Percentiles rank a stretch among this genome's conserved stretches.
Evolutionary conservation across 805 yeast species (phyloP).

Genomic region (Cephaloascus fragrans): DNA sequence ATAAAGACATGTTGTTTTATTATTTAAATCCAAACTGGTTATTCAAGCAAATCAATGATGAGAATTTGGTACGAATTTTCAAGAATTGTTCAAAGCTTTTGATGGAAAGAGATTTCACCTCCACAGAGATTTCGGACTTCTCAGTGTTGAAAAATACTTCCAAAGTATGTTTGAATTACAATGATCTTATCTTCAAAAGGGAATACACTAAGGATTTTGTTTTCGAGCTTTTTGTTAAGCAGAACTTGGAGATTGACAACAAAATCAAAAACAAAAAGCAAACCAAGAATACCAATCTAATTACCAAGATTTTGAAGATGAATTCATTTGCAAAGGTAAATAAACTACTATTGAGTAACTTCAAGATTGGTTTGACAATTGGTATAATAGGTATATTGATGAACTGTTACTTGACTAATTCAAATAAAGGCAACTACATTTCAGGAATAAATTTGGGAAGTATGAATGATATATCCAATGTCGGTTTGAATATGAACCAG

Average conservation of each 20-base stretch:
- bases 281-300: background rate
- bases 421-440: background rate
- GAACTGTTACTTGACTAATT: background rate
- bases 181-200: conserved; percentile 6
- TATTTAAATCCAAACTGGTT: conserved; percentile 21
- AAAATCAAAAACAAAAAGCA: conserved; percentile 3
- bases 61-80: conserved; percentile 16
- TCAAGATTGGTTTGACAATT: conserved; percentile 4
- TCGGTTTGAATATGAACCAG: background rate
- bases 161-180: conserved; percentile 11
- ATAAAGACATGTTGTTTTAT: conserved; percentile 23
- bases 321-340: background rate
- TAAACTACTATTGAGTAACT: background rate
- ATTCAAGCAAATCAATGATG: conserved; percentile 17
- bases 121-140: conserved; percentile 10
- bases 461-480: background rate
- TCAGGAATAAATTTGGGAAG: background rate
- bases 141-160: conserved; percentile 20
- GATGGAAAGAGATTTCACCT: background rate
- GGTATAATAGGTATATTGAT: conserved; percentile 4
- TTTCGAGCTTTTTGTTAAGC: conserved; percentile 12
- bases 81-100: conserved; percentile 3
- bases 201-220: background rate
- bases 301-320: background rate
- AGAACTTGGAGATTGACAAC: conserved; percentile 2